These are phyloP conservation scores for Vickermania ingenoplastis DNA, from an alignment of 208 protist genomes.

Conservation along the genomic window DNA sequence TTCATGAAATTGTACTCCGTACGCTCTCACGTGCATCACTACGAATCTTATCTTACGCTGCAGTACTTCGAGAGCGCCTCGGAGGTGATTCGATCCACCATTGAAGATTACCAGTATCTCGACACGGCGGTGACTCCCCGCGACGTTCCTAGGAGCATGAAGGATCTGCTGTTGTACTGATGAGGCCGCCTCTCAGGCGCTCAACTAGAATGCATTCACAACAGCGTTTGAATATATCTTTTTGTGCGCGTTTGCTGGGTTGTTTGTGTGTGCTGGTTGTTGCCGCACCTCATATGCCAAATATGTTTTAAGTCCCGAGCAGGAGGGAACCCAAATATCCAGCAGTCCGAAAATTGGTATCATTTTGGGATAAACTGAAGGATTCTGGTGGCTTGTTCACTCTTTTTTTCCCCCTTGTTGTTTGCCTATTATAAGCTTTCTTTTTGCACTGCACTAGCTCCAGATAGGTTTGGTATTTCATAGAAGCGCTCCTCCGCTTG, in stretches of 20 bases:
- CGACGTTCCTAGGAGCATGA: slow-evolving; percentile 65
- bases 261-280: neutral
- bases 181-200: neutral
- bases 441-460: too few relatives aligned
- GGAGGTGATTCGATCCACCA: slow-evolving; percentile 54
- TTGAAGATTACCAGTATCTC: slow-evolving; percentile 84
- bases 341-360: too few relatives aligned
- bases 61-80: slow-evolving; percentile 71
- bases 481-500: too few relatives aligned
- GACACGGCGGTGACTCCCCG: slow-evolving; percentile 32
- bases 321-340: too few relatives aligned
- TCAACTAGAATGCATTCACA: neutral
- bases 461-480: too few relatives aligned
- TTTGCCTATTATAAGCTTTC: too few relatives aligned
- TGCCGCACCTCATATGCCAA: neutral
- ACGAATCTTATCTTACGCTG: slow-evolving; percentile 79
- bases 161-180: slow-evolving; percentile 74
- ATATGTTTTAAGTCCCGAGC: too few relatives aligned
- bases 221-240: neutral
- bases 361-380: too few relatives aligned
- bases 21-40: slow-evolving; percentile 91
- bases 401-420: too few relatives aligned
- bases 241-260: slow-evolving; percentile 2
- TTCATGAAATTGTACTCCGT: slow-evolving; percentile 90
- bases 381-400: too few relatives aligned